Base-by-base conservation (phyloP, 192 early-diverging fungal species). In the Coemansia sp. region DNA sequence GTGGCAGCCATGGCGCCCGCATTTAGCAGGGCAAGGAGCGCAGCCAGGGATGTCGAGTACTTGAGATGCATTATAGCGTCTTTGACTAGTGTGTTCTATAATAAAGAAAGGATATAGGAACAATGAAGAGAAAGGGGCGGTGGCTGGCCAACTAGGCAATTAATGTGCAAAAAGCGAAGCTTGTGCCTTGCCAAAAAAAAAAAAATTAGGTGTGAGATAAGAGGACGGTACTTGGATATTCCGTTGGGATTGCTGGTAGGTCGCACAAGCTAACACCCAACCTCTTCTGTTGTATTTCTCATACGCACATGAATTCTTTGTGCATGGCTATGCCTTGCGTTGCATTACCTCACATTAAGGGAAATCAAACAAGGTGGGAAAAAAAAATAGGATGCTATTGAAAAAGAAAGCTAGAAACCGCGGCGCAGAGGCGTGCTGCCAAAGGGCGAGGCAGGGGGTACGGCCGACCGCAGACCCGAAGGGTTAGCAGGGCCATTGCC, bases 341-440 rank as follows among this genome's bases (percentile, higher is more conserved):
- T 50, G 46, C 46, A 50, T 46, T 46, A n/a, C 45, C 45, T 46
- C 45, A 46, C 45, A 19, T 5, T 50, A 23, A 5, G 21, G 9
- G 46, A 19, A 50, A 50, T 50, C 46, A 50, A 45, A 17, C 14
- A 50, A 23, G 6, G 19, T 50, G 48, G 32, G n/a, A 46, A 34
- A 23, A 9, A 7, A 21, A 15, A 29, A 31, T 14, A 67, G 11
- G 34, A n/a, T 34, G 50, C 50, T 32, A 66, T 57, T 36, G 29
- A 50, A 27, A 62, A 41, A 7, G 12, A 23, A 14, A 23, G 15
- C 27, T 66, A 73, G 65, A 73, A 68, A n/a, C 70, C 70, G 19
- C 70, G 70, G 45, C 70, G 70, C 70, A 50, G 11, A n/a, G 63
- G 60, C 14, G 70, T 42, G 42, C 39, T 66, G 10, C 57, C 64